These are phyloP conservation scores for Penicillium sp. DNA, from an alignment of 2,329 filamentous ascomycete genomes.

Conservation along the genomic window DNA sequence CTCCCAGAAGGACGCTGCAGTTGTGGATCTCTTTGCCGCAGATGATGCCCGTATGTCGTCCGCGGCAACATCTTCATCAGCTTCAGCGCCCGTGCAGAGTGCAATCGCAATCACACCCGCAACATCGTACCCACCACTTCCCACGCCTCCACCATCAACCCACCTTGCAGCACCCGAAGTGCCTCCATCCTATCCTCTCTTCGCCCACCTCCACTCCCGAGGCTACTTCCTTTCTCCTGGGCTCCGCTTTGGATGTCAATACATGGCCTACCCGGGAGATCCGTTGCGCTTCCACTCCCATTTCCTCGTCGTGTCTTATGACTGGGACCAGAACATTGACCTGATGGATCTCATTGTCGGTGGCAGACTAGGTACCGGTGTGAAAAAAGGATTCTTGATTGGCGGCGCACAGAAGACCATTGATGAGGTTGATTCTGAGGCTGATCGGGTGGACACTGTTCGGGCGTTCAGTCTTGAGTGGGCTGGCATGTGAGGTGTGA, in stretches of 20 bases:
- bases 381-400: slow-evolving; percentile 93
- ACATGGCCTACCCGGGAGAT: slow-evolving; percentile 93
- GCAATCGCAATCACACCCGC: slow-evolving; percentile 51
- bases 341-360: slow-evolving; percentile 83
- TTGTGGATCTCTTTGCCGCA: slow-evolving; percentile 29
- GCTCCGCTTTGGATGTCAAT: slow-evolving; percentile 89
- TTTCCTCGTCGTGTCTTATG: slow-evolving; percentile 80
- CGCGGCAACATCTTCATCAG: slow-evolving; percentile 17
- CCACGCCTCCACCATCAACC: slow-evolving; percentile 28
- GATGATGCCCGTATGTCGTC: slow-evolving; percentile 5
- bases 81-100: slow-evolving; percentile 17
- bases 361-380: slow-evolving; percentile 85
- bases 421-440: slow-evolving; percentile 37
- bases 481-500: slow-evolving; percentile 75
- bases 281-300: slow-evolving; percentile 94
- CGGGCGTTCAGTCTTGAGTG: slow-evolving; percentile 87
- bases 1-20: slow-evolving; percentile 8
- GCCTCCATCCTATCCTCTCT: slow-evolving; percentile 69
- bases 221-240: slow-evolving; percentile 91
- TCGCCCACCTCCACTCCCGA: slow-evolving; percentile 73
- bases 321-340: slow-evolving; percentile 85
- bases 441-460: slow-evolving; percentile 44
- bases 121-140: slow-evolving; percentile 51
- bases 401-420: slow-evolving; percentile 63
- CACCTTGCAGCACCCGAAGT: slow-evolving; percentile 38